Conservation (phyloP, 164 flowering plant species). For the Litsea cubeba region DNA sequence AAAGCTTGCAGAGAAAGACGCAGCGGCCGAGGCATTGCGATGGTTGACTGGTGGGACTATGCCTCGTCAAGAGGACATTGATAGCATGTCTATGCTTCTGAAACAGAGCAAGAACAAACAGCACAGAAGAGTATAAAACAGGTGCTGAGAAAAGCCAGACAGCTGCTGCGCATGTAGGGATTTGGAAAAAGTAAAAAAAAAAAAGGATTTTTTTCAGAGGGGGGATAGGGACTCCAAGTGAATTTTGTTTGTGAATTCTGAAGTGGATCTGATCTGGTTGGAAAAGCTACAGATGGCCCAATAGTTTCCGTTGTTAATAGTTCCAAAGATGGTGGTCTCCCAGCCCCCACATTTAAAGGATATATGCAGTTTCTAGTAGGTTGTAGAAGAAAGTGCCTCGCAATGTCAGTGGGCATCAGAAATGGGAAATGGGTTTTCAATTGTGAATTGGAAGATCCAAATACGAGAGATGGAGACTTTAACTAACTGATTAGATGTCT, state of each 20-base stretch:
- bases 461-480: too few species aligned
- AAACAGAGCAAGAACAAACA: slow-evolving; percentile 72
- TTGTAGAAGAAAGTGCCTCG: background rate
- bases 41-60: slow-evolving; percentile 57
- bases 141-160: background rate
- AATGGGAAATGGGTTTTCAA: background rate
- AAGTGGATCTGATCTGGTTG: background rate
- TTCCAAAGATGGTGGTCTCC: background rate
- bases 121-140: background rate
- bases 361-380: background rate
- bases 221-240: background rate
- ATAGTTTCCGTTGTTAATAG: background rate
- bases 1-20: slow-evolving; percentile 87
- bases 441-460: too few species aligned
- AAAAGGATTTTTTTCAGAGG: too few species aligned
- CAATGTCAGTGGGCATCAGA: background rate
- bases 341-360: background rate
- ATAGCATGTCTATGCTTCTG: slow-evolving; percentile 57
- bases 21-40: slow-evolving; percentile 79
- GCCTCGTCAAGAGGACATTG: slow-evolving; percentile 36
- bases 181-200: too few species aligned
- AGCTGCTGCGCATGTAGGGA: background rate
- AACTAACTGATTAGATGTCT: too few species aligned
- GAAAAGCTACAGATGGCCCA: background rate
- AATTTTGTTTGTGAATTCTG: background rate